Conservation (phyloP, 73 alveolate genomes). For the Paramecium tetraurelia region DNA sequence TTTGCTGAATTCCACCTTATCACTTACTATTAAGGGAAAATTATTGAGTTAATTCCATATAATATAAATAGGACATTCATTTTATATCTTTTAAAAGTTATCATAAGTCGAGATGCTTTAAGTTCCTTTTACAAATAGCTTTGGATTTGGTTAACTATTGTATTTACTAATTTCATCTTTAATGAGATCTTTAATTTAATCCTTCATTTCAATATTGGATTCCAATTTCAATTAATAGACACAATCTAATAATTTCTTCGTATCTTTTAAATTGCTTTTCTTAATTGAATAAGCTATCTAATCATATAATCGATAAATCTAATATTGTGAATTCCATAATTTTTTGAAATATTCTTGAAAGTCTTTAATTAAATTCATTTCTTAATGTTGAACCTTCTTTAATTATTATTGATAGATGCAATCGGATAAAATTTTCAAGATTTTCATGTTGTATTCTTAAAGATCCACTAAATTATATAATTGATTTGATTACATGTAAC, state of each 20-base stretch:
- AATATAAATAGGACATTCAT: not conserved
- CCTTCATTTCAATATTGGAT: not conserved
- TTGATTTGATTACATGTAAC: not conserved
- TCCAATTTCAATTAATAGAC: not conserved
- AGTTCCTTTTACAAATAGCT: not conserved
- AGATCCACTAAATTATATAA: not conserved
- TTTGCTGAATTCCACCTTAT: not conserved
- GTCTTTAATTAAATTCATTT: constrained; percentile 2
- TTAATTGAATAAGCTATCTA: not conserved
- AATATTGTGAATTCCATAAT: not conserved
- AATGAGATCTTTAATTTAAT: not conserved
- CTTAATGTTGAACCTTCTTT: not conserved
- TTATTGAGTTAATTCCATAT: not conserved
- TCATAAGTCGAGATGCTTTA: not conserved
- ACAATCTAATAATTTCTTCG: not conserved
- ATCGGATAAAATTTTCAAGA: not conserved
- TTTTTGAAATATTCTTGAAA: constrained; percentile 3
- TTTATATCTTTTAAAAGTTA: not conserved
- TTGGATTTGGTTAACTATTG: not conserved
- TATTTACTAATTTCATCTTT: not conserved
- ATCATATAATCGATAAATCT: not conserved
- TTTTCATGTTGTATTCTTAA: not conserved
- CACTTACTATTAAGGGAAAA: not conserved
- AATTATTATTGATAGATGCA: not conserved
- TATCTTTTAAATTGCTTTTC: not conserved